Evolutionary conservation across 169 alveolate genomes (phyloP).

Genomic region (Theileria parva): DNA sequence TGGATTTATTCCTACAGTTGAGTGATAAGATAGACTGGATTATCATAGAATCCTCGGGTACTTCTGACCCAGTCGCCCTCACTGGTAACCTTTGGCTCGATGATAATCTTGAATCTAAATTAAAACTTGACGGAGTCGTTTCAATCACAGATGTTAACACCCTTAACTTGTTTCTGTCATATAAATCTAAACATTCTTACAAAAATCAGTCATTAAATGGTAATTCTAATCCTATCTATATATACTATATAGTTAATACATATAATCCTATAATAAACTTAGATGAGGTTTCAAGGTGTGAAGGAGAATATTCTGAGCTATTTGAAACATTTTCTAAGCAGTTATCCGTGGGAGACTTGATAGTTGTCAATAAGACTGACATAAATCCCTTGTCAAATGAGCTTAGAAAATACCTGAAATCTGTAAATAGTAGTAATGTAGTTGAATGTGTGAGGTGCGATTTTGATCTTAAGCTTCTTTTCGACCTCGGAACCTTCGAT

Average conservation of each 20-base stretch:
- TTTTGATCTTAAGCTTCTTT: slow-evolving; percentile 35
- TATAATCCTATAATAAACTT: not conserved
- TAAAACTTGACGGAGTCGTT: slow-evolving; percentile 58
- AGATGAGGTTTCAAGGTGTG: not conserved
- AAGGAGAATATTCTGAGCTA: slow-evolving; percentile 20
- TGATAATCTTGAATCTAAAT: slow-evolving; percentile 33
- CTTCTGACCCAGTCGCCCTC: slow-evolving; percentile 48
- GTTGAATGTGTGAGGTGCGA: slow-evolving; percentile 26
- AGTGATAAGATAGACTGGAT: slow-evolving; percentile 51
- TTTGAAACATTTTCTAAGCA: slow-evolving; percentile 64
- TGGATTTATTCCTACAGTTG: slow-evolving; percentile 45
- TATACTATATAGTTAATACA: too few species aligned
- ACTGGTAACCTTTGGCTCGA: slow-evolving; percentile 62
- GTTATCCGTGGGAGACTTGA: slow-evolving; percentile 78
- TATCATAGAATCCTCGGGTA: slow-evolving; percentile 64
- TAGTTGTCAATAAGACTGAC: slow-evolving; percentile 77
- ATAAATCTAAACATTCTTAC: not conserved
- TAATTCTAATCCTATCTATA: not conserved
- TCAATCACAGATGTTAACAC: slow-evolving; percentile 47
- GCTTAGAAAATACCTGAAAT: slow-evolving; percentile 4
- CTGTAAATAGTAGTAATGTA: slow-evolving; percentile 1
- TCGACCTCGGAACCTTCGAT: slow-evolving; percentile 50
- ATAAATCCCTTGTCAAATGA: slow-evolving; percentile 1
- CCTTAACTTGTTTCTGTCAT: not conserved
- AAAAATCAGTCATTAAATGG: not conserved